Conservation (phyloP, 495 filamentous ascomycete genomes). For the Chaetomium tenue region DNA sequence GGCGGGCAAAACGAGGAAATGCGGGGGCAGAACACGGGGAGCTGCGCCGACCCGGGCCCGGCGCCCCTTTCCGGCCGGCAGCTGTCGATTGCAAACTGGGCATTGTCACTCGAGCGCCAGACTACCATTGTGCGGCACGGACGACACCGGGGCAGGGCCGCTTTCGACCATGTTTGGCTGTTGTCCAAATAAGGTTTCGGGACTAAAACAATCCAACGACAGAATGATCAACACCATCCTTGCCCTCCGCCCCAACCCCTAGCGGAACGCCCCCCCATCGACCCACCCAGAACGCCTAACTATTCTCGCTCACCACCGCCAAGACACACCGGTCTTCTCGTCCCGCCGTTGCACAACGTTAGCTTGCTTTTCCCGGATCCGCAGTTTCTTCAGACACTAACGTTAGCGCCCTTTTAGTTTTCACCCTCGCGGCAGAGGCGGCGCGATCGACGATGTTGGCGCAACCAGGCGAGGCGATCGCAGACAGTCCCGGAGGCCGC, state of each 20-base stretch:
- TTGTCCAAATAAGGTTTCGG: slow-evolving; percentile 32
- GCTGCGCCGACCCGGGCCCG: background rate
- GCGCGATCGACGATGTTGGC: background rate
- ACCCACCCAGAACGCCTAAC: slow-evolving; percentile 1
- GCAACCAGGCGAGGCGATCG: background rate
- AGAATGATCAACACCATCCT: slow-evolving; percentile 17
- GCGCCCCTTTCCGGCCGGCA: background rate
- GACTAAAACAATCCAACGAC: slow-evolving; percentile 21
- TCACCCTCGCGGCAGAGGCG: background rate
- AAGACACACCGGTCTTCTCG: slow-evolving; percentile 13
- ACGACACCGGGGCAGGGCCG: background rate
- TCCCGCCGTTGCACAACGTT: slow-evolving; percentile 19
- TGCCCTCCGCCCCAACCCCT: slow-evolving; percentile 9
- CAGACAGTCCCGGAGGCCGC: background rate
- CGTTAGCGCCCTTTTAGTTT: background rate
- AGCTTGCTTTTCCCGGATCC: slow-evolving; percentile 12
- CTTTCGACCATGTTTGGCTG: slow-evolving; percentile 11
- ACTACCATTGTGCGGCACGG: slow-evolving; percentile 6
- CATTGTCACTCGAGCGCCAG: background rate
- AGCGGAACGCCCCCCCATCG: background rate
- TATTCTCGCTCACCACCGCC: slow-evolving; percentile 9
- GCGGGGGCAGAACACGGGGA: background rate
- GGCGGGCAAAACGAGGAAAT: background rate
- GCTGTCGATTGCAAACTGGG: background rate
- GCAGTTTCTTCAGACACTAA: background rate